These are phyloP conservation scores for Boletus rubroflammeus DNA, from an alignment of 768 basidiomycete species.

Conservation along the genomic window DNA sequence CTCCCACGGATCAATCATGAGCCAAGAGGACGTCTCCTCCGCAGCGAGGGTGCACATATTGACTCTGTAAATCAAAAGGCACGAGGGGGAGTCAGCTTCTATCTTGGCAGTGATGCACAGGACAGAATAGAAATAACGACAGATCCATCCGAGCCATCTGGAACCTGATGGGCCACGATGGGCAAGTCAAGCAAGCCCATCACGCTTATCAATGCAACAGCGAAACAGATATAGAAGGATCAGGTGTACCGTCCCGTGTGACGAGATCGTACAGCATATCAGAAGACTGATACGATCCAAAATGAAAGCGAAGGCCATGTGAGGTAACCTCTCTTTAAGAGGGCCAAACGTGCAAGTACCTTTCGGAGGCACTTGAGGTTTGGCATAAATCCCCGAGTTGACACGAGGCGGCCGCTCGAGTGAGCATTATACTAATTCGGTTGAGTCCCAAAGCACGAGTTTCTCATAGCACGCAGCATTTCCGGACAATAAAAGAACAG, in stretches of 20 bases:
- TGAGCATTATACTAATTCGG: constrained; percentile 9
- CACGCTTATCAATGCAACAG: constrained; percentile 10
- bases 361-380: not conserved
- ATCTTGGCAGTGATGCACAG: constrained; percentile 1
- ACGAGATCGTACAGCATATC: constrained; percentile 9
- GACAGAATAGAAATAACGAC: constrained; percentile 1
- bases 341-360: constrained; percentile 3
- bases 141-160: constrained; percentile 6
- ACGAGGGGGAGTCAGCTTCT: constrained; percentile 20
- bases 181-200: constrained; percentile 7
- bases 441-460: not conserved
- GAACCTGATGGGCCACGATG: constrained; percentile 6
- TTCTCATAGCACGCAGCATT: constrained; percentile 3
- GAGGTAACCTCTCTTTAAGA: constrained; percentile 9
- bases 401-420: constrained; percentile 20
- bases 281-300: constrained; percentile 8
- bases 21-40: constrained; percentile 86
- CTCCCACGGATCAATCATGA: constrained; percentile 99
- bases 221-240: constrained; percentile 13
- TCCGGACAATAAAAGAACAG: not conserved
- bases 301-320: constrained; percentile 5
- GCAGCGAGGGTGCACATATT: constrained; percentile 88
- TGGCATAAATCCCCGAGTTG: constrained; percentile 2
- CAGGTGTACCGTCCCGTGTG: constrained; percentile 6
- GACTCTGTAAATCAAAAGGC: constrained; percentile 48